These are phyloP conservation scores for Penicillium ucsense DNA, from an alignment of 495 filamentous ascomycete species.

Conservation along the genomic window DNA sequence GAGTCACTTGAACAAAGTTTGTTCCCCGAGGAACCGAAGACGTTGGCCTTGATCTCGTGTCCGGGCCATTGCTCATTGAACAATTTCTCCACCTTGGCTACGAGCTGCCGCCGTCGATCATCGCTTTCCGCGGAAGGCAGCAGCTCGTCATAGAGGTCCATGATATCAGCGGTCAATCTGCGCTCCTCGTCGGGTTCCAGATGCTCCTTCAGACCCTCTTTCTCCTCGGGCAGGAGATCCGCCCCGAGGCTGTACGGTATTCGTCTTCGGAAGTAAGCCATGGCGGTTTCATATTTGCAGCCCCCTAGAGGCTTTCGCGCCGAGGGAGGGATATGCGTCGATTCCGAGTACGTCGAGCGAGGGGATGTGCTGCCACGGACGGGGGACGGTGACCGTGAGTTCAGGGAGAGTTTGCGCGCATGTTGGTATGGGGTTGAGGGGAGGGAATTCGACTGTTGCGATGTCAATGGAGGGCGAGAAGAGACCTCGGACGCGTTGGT, in stretches of 20 bases:
- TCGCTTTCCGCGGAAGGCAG: conserved; percentile 75
- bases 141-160: conserved; percentile 73
- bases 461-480: conserved; percentile 34
- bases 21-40: conserved; percentile 97
- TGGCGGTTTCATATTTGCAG: conserved; percentile 77
- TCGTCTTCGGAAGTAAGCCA: conserved; percentile 62
- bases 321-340: conserved; percentile 61
- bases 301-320: conserved; percentile 46
- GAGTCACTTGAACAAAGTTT: conserved; percentile 92
- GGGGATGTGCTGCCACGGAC: conserved; percentile 73
- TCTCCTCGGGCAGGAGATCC: conserved; percentile 60
- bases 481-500: conserved; percentile 28
- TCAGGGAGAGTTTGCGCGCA: conserved; percentile 71
- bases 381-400: conserved; percentile 81
- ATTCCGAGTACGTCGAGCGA: conserved; percentile 81
- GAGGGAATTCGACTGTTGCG: conserved; percentile 78
- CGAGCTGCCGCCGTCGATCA: conserved; percentile 58
- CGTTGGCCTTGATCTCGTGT: conserved; percentile 76
- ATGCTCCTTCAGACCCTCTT: conserved; percentile 52
- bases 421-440: conserved; percentile 91
- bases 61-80: conserved; percentile 89
- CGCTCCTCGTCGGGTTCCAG: conserved; percentile 67
- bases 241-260: conserved; percentile 87
- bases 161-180: conserved; percentile 71
- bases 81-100: conserved; percentile 75